Conservation (phyloP, 371 early-diverging fungal genomes). For the Mucor racemosus region DNA sequence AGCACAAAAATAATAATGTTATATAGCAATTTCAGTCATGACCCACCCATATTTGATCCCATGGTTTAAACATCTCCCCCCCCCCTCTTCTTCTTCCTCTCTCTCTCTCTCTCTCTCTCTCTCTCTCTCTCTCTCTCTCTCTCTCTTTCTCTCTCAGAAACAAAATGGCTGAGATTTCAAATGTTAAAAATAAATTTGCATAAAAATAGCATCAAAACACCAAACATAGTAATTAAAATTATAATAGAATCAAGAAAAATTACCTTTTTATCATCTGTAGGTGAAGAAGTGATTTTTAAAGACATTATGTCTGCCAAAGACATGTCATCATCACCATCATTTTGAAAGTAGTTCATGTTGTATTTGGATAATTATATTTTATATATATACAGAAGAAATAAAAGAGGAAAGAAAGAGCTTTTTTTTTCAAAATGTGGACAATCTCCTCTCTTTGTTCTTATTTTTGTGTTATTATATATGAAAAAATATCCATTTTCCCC, state of each 20-base stretch:
- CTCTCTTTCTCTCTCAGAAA: background rate
- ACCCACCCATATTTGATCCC: background rate
- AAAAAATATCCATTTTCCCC: background rate
- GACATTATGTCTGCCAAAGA: slow-evolving; percentile 31
- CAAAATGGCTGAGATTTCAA: background rate
- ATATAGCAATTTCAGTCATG: background rate
- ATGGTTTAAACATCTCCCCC: background rate
- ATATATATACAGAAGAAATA: background rate
- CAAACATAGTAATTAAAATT: background rate
- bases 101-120: background rate
- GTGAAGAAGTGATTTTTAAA: slow-evolving; percentile 13
- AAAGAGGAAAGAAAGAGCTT: slow-evolving; percentile 8
- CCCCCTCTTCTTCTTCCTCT: too few species aligned
- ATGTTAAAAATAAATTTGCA: background rate
- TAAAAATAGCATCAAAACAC: slow-evolving; percentile 11
- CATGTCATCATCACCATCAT: slow-evolving; percentile 23
- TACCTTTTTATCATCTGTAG: slow-evolving; percentile 20
- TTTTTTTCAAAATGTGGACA: slow-evolving; percentile 18
- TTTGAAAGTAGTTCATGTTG: background rate
- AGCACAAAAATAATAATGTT: background rate
- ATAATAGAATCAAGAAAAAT: slow-evolving; percentile 6
- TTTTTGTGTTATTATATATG: background rate
- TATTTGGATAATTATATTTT: background rate
- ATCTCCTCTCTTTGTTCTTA: slow-evolving; percentile 7
- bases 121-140: background rate